Percentiles rank a stretch among this genome's conserved stretches.
Evolutionary conservation across 495 filamentous ascomycete species (phyloP).

Genomic region (Aspergillus leporis): DNA sequence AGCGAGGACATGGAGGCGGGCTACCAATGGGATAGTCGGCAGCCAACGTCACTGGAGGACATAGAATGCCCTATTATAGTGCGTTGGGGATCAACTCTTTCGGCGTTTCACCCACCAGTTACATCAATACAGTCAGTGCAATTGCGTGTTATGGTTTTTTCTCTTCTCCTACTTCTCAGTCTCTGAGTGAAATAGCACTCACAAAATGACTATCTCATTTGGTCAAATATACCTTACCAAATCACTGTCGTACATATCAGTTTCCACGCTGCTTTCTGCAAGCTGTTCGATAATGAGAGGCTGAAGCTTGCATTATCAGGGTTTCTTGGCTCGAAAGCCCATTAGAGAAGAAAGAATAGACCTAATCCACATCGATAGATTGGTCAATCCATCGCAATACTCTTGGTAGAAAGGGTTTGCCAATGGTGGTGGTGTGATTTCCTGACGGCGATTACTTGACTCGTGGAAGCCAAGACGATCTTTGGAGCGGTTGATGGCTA

Average conservation of each 20-base stretch:
- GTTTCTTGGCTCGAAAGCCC: background rate
- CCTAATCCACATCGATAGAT: background rate
- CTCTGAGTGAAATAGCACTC: background rate
- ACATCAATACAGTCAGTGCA: background rate
- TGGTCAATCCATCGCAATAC: background rate
- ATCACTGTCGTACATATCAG: background rate
- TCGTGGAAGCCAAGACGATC: background rate
- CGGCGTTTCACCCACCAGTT: background rate
- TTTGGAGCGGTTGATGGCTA: background rate
- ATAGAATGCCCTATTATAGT: background rate
- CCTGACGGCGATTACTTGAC: slow-evolving; percentile 3
- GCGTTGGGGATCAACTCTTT: background rate
- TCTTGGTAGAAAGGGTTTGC: background rate
- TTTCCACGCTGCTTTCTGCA: background rate
- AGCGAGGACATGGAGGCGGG: background rate
- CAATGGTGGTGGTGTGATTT: background rate
- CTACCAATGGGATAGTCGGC: background rate
- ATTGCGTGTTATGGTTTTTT: background rate
- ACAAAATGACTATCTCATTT: background rate
- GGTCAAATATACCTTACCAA: background rate
- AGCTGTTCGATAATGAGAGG: background rate
- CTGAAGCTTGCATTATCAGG: background rate
- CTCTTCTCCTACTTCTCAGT: background rate
- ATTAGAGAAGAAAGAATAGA: background rate
- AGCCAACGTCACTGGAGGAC: background rate